Conservation (phyloP, 169 alveolate species). For the Theileria parva region DNA sequence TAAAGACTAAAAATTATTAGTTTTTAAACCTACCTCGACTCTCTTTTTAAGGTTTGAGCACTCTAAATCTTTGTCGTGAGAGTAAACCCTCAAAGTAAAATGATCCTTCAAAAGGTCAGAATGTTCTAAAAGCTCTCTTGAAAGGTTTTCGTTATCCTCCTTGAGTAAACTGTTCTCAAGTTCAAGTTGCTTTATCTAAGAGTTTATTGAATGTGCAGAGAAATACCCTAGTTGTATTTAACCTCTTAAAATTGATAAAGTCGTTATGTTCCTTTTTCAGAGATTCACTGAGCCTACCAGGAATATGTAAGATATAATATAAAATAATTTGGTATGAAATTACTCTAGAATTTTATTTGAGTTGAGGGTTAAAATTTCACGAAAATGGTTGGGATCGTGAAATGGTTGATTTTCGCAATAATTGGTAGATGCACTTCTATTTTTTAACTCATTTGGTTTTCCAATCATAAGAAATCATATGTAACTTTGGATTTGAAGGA, state of each 20-base stretch:
- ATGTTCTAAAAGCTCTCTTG: slow-evolving; percentile 12
- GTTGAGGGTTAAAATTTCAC: slow-evolving; percentile 10
- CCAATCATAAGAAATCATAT: slow-evolving; percentile 9
- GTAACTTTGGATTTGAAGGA: slow-evolving; percentile 7
- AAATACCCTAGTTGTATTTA: slow-evolving; percentile 4
- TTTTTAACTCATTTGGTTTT: slow-evolving; percentile 4
- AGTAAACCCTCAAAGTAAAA: slow-evolving; percentile 16
- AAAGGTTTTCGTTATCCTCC: slow-evolving; percentile 8
- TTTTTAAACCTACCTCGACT: neutral
- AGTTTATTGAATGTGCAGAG: neutral
- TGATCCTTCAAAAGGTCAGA: slow-evolving; percentile 8
- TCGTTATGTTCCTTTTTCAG: slow-evolving; percentile 29
- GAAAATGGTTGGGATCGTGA: neutral
- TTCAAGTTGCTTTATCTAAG: slow-evolving; percentile 24
- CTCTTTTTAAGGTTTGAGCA: neutral
- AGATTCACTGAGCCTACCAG: slow-evolving; percentile 29
- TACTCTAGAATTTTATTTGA: slow-evolving; percentile 34
- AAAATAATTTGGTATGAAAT: neutral
- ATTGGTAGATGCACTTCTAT: neutral
- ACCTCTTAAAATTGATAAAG: neutral
- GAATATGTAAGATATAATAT: neutral
- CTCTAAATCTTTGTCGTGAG: slow-evolving; percentile 24
- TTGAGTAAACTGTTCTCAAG: slow-evolving; percentile 4
- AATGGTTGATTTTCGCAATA: neutral
- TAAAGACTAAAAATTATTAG: neutral